phyloP scores from a whole-genome alignment of 495 filamentous ascomycete species.

The Daldinia vernicosa region DNA sequence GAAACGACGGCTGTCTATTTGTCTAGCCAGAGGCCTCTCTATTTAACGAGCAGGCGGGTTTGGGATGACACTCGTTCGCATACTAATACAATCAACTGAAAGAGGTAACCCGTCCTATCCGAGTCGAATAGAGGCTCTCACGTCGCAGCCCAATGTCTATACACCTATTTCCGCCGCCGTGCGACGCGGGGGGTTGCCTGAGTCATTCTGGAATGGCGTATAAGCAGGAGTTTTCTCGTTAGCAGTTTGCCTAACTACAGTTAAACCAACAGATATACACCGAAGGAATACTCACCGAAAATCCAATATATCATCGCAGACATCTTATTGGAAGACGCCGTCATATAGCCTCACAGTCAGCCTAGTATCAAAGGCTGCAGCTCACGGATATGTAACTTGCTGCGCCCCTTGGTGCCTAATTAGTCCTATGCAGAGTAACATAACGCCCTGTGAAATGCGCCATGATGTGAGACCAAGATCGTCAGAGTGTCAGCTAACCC shows the following conservation, averaged over 20 bases:
- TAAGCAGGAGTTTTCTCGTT: not conserved
- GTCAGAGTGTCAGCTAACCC: not conserved
- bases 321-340: conserved; percentile 23
- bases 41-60: conserved; percentile 16
- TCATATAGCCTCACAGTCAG: conserved; percentile 25
- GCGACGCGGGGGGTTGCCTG: not conserved
- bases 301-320: not conserved
- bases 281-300: conserved; percentile 29
- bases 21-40: conserved; percentile 6
- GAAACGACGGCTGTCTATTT: not conserved
- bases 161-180: not conserved
- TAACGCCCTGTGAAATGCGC: not conserved
- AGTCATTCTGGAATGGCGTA: not conserved
- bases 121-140: not conserved
- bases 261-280: conserved; percentile 2
- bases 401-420: conserved; percentile 33
- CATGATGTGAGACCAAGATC: conserved; percentile 1
- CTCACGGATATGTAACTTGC: conserved; percentile 11
- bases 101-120: conserved; percentile 4
- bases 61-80: not conserved
- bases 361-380: conserved; percentile 16
- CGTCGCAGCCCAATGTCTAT: conserved; percentile 13
- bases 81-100: not conserved
- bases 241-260: conserved; percentile 4
- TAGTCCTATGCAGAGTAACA: conserved; percentile 18